Base-by-base conservation (phyloP, 805 yeast genomes). In the Myxozyma nipponensis region DNA sequence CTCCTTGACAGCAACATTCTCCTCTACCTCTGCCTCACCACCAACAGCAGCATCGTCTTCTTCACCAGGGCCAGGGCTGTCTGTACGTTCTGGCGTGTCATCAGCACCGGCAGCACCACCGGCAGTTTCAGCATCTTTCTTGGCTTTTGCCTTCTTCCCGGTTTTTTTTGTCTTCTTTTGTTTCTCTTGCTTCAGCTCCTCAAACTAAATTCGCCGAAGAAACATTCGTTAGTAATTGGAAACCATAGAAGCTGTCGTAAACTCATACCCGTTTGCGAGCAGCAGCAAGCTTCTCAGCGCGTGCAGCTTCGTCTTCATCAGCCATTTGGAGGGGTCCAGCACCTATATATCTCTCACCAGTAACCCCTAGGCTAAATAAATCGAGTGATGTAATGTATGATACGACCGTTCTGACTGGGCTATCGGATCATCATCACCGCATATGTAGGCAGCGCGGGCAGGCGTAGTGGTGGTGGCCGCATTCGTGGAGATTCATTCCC, bases 271-370 rank as follows among this genome's bases (percentile, higher is more conserved):
- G 77, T 69, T 82, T 83, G 61, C 84, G 77, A 3, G 91, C 93
- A 1, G 83, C 84, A 57, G 83, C 88, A 44, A 86, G 71, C 64
- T 81, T 78, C 62, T 81, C 85, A 43, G 77, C 80, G 55, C 81
- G 76, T 4, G 52, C 56, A 13, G 56, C 51, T 13, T 50, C 58
- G 5, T 63, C 61, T 43, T 67, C 67, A 38, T 70, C 70, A 55
- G 66, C 71, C 25, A 50, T 47, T n/a, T n/a, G n/a, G n/a, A n/a
- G n/a, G n/a, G n/a, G n/a, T n/a, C n/a, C n/a, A n/a, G n/a, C n/a
- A n/a, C n/a, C n/a, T n/a, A n/a, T n/a, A n/a, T n/a, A n/a, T n/a
- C n/a, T n/a, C n/a, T n/a, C n/a, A n/a, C n/a, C n/a, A n/a, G n/a
- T n/a, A n/a, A n/a, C n/a, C n/a, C n/a, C n/a, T n/a, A n/a, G n/a